Evolutionary conservation across 129 eudicot species (phyloP).

Genomic region (Erigeron canadensis): DNA sequence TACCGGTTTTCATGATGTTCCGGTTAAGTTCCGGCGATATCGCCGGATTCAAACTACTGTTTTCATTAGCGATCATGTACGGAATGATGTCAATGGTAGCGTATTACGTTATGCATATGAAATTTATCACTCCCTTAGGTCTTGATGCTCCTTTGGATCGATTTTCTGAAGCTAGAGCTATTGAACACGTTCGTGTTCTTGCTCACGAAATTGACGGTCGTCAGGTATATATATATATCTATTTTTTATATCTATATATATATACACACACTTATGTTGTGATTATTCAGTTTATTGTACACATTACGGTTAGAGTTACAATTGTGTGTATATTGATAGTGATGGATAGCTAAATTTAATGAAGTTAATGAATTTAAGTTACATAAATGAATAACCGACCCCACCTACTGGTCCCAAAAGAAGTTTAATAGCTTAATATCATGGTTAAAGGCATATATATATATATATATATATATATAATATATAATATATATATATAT

Average conservation of each 20-base stretch:
- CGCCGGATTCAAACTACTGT: slow-evolving; percentile 62
- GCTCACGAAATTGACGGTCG: slow-evolving; percentile 77
- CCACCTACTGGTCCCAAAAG: too few relatives aligned
- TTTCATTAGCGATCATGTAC: slow-evolving; percentile 47
- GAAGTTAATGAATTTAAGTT: background rate
- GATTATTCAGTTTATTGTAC: background rate
- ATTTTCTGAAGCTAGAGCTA: slow-evolving; percentile 88
- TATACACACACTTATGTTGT: background rate
- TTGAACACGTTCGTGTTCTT: slow-evolving; percentile 75
- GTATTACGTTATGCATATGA: slow-evolving; percentile 69
- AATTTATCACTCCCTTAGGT: slow-evolving; percentile 73
- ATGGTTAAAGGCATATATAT: too few relatives aligned
- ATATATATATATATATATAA: too few relatives aligned
- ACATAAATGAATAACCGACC: too few relatives aligned
- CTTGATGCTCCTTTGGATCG: slow-evolving; percentile 79
- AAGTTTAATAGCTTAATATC: too few relatives aligned
- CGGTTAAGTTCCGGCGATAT: slow-evolving; percentile 53
- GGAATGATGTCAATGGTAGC: slow-evolving; percentile 56
- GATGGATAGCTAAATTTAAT: background rate
- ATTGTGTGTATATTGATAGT: background rate
- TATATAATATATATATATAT: too few relatives aligned
- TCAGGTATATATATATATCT: slow-evolving; percentile 54
- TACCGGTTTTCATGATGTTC: slow-evolving; percentile 38
- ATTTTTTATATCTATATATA: slow-evolving; percentile 17
- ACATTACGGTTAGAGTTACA: background rate